Base-by-base conservation (phyloP, 805 yeast genomes). In the Sugiyamaella marilandica region DNA sequence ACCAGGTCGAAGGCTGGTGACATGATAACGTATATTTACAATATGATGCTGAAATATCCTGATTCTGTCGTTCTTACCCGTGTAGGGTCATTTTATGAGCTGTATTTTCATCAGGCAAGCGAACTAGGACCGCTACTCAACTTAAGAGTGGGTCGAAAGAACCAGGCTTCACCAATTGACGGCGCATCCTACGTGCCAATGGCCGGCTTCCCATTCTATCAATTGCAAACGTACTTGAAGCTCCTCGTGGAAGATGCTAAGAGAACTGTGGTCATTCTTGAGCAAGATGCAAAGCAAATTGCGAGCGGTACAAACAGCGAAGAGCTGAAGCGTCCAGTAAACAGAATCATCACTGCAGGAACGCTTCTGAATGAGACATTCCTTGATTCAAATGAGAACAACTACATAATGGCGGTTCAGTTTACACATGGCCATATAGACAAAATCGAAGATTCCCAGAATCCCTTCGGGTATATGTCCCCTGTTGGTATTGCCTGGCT, bases 281-380 rank as follows among this genome's bases (percentile, higher is more conserved):
- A 44, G 21, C 53, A 50, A 16, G 71, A 67, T 8, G 64, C 66
- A 50, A 75, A 72, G 43, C 62, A 52, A 14, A 58, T 53, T 35
- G 61, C 41, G 60, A 3, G 71, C 70, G 31, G 36, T 2, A 13
- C 29, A 3, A 37, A 8, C 16, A 43, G 50, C 33, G 37, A 34
- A 33, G 66, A 65, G 36, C 77, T 85, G 18, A 79, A 78, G 41
- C 73, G 99, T 45, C 83, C 87, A 33, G 81, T 94, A 0, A 77
- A 88, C 5, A 73, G 97, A 41, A 80, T 92, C 7, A 81, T 94
- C 1, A 85, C 97, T 0, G 97, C 97, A 0, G 99, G 99, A 0
- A 92, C 98, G 0, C 76, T 92, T 33, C 79, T 92, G 10, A 96
- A 88, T 62, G 97, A 92, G 61, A 82, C 85, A 0, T 83, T 92